Evolutionary conservation across 345 rosid genomes (phyloP), one percentile per base, ranked within the genome.

Genomic region (Pistacia integerrima): DNA sequence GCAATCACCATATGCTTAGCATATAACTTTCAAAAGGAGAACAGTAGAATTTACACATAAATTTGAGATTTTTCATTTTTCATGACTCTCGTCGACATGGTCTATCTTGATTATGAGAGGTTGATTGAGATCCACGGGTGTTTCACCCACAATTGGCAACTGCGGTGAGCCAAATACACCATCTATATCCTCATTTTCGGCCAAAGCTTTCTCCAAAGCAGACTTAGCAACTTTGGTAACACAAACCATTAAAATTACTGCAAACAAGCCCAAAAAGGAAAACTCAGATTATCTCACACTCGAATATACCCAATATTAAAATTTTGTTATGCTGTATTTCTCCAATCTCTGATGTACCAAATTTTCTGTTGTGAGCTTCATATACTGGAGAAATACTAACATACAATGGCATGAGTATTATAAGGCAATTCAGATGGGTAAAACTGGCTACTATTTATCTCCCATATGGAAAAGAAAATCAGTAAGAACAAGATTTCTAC

Each of bases 201-300:
- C 98, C 88, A 96, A 81, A 60, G 99, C 98, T 85, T 94, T 94
- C 14, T 86, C 92, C 81, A 96, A 77, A 30, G 99, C 97, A 14
- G 90, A 74, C 82, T 87, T 88, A 9, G 99, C 99, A 1, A 94
- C 95, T 80, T 84, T 91, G 0, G 95, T 92, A 44, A 96, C 95
- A 51, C 90, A 87, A 20, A 86, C 78, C 84, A 96, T 91, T 76
- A 96, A 78, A 64, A 92, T 67, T 84, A 84, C 99, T 96, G 95
- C 90, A 84, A 36, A 74, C 14, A 73, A 61, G 58, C 72, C 10
- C 58, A 16, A 54, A 76, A 33, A 57, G 46, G 8, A 41, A 7
- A 41, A 41, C 9, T 41, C 46, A 41, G 46, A 41, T 41, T 41
- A 41, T 7, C 8, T 41, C 46, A 41, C 46, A 41, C 46, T 5